A percentile compares a stretch with the other conserved stretches of the same genome.
phyloP scores from a whole-genome alignment of 345 rosid species.

The Citrus cavaleriei region DNA sequence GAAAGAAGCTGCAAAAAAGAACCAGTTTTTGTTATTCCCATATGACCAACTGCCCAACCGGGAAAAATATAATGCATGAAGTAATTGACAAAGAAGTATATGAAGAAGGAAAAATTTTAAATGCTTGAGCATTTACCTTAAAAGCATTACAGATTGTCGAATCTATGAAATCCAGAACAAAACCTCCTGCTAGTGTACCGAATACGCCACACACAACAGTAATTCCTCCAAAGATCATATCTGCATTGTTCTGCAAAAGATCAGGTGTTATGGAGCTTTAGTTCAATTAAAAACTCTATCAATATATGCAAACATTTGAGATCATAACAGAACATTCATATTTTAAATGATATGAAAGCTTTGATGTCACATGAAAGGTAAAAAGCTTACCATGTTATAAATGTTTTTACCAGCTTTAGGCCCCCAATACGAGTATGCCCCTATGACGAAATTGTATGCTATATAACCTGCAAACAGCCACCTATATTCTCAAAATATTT shows the following conservation, averaged over 20 bases:
- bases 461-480: slow-evolving; percentile 56
- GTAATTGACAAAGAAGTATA: background rate
- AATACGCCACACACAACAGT: slow-evolving; percentile 77
- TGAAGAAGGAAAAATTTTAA: background rate
- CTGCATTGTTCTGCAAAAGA: slow-evolving; percentile 67
- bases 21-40: background rate
- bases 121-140: slow-evolving; percentile 43
- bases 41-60: background rate
- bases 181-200: slow-evolving; percentile 87
- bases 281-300: background rate
- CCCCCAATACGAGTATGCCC: slow-evolving; percentile 98
- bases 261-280: background rate
- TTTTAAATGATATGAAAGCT: background rate
- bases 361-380: background rate
- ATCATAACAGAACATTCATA: background rate
- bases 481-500: slow-evolving; percentile 2
- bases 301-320: background rate
- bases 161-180: slow-evolving; percentile 56
- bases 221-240: slow-evolving; percentile 86
- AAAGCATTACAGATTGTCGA: slow-evolving; percentile 88
- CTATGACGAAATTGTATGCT: slow-evolving; percentile 86
- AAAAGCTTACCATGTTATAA: slow-evolving; percentile 67
- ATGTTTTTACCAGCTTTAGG: slow-evolving; percentile 92
- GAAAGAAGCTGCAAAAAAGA: slow-evolving; percentile 71
- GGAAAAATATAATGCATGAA: background rate